Percentiles rank a stretch among this genome's conserved stretches.
phyloP scores from a whole-genome alignment of 208 protist genomes.

The Blechomonas ayalai region DNA sequence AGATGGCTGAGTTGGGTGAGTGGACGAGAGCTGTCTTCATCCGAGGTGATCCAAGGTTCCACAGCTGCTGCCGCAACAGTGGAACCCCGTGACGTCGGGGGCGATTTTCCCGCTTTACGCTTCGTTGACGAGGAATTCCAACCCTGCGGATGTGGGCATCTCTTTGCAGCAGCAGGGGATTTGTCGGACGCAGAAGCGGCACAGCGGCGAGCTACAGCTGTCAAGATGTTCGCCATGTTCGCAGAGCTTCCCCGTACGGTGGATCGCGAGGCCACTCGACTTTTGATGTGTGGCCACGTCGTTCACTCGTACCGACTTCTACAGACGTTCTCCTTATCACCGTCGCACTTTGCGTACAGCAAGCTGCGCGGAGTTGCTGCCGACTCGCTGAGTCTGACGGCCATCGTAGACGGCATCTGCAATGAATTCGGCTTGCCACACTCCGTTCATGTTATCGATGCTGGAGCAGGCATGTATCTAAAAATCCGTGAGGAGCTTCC shows the following conservation, averaged over 20 bases:
- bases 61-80: no score
- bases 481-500: no score
- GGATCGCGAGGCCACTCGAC: conserved; percentile 8
- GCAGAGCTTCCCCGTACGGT: conserved; percentile 5
- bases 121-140: no score
- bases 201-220: no score
- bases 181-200: no score
- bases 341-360: conserved; percentile 14
- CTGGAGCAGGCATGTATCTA: not conserved
- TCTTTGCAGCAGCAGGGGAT: no score
- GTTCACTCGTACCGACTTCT: conserved; percentile 18
- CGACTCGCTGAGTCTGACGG: not conserved
- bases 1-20: conserved; percentile 1
- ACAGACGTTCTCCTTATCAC: conserved; percentile 22
- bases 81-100: no score
- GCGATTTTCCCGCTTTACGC: no score
- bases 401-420: conserved; percentile 46
- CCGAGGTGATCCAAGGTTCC: no score
- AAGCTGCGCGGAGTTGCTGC: not conserved
- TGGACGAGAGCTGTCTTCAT: conserved; percentile 3
- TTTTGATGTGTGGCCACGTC: conserved; percentile 16
- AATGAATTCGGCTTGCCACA: conserved; percentile 58
- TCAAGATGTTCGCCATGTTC: no score
- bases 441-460: conserved; percentile 6
- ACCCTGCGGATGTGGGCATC: no score